phyloP scores from a whole-genome alignment of 2,329 filamentous ascomycete genomes.

The Hymenoscyphus fraxineus region DNA sequence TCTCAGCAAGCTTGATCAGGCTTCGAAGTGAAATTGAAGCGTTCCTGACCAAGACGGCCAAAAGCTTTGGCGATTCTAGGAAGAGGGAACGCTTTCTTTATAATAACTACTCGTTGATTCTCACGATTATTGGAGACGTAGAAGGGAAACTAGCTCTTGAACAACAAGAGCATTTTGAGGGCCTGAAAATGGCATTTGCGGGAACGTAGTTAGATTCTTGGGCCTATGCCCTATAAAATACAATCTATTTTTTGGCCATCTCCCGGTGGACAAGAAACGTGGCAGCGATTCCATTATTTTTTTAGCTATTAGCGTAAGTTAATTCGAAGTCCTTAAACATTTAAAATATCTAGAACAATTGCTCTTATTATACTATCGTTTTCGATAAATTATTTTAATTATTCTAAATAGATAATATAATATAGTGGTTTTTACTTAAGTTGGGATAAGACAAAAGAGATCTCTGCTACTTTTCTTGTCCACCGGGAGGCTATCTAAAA shows the following conservation, averaged over 20 bases:
- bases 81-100: constrained; percentile 85
- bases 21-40: constrained; percentile 78
- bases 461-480: no score
- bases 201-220: constrained; percentile 13
- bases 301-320: no score
- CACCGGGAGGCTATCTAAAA: neutral
- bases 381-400: no score
- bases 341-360: no score
- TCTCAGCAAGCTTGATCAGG: constrained; percentile 73
- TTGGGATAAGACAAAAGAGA: no score
- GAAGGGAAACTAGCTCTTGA: constrained; percentile 71
- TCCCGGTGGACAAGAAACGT: no score
- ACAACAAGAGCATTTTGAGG: constrained; percentile 71
- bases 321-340: no score
- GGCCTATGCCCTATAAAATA: neutral
- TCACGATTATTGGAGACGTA: constrained; percentile 82
- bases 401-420: no score
- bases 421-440: no score
- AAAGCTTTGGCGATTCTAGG: constrained; percentile 70
- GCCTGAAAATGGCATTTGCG: constrained; percentile 56
- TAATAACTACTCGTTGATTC: constrained; percentile 93
- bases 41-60: constrained; percentile 74
- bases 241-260: constrained; percentile 2
- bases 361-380: no score
- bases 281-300: no score